These are phyloP conservation scores for Debaryomyces psychrophilus DNA, from an alignment of 1,139 yeast species.

Conservation along the genomic window DNA sequence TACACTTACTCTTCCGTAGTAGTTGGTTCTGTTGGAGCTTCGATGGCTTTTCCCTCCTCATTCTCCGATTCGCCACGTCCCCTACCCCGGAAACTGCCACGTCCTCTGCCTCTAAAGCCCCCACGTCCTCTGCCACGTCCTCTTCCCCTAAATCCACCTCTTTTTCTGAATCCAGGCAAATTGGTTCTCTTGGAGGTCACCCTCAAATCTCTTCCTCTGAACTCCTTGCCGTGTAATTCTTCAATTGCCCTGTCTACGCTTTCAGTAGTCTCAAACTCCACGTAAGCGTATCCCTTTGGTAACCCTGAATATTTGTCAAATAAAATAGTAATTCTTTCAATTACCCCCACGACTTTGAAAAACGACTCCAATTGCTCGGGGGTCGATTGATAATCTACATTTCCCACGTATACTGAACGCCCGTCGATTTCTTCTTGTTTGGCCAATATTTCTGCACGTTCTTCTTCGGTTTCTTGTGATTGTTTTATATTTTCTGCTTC, in stretches of 20 bases:
- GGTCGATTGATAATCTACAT: conserved; percentile 45
- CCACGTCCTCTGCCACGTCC: conserved; percentile 28
- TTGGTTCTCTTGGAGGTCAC: conserved; percentile 45
- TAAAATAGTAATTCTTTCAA: conserved; percentile 44
- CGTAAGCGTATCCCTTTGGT: conserved; percentile 52
- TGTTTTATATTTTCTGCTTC: conserved; percentile 5
- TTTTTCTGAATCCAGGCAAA: conserved; percentile 35
- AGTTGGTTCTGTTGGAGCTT: conserved; percentile 13
- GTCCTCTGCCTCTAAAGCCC: conserved; percentile 23
- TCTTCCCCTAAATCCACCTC: conserved; percentile 27
- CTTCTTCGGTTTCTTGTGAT: conserved; percentile 29
- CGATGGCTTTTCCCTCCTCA: conserved; percentile 16
- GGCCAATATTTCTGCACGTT: conserved; percentile 31
- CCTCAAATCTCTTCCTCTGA: conserved; percentile 42
- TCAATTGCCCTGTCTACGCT: conserved; percentile 39
- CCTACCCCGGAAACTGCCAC: conserved; percentile 26
- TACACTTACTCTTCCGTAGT: conserved; percentile 10
- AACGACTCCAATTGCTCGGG: conserved; percentile 47
- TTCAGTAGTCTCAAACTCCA: conserved; percentile 37
- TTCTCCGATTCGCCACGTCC: conserved; percentile 15
- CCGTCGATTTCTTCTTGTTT: conserved; percentile 39
- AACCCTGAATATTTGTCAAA: conserved; percentile 41
- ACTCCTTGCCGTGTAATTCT: conserved; percentile 37
- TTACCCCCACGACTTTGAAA: conserved; percentile 37
- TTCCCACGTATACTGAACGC: conserved; percentile 47